Base-by-base conservation (phyloP, 78 protist genomes). In the Dictyostelium purpureum region DNA sequence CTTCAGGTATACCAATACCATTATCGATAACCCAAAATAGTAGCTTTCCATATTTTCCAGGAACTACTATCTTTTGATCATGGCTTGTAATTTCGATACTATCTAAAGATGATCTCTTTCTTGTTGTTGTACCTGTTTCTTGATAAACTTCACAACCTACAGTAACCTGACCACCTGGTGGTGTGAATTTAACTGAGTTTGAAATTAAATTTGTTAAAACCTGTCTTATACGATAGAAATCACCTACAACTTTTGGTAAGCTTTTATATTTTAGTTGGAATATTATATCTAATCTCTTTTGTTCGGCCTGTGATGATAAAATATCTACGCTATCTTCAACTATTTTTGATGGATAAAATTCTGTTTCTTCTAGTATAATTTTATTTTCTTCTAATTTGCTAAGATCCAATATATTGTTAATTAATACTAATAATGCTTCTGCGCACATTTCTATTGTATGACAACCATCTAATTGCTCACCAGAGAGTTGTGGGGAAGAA, bases 1-100 rank as follows among this genome's bases (percentile, higher is more conserved):
- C 88, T 18, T 69, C 88, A 6, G 81, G 77, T 35, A 94, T 94
- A 21, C 96, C 96, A 57, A 94, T 88, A 49, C 96, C 96, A 57
- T 77, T 87, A 69, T 94, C 96, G n/a, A 47, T 40, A 0, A 94
- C 95, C 54, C 90, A 69, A 80, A 80, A 80, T 38, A 66, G 28
- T 49, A 80, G 26, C 56, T 77, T 77, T 56, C 83, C 83, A 56
- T 77, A 77, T 35, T 24, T 77, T 11, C 83, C 83, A 9, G 35
- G 57, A 18, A 71, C 43, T 4, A 26, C 26, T 0, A 31, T 10
- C 21, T 66, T 66, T 37, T 37, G 47, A 38, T 37, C 47, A 59
- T 31, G 37, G 7, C 12, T 26, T 57, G 9, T 14, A 7, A 18
- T 14, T 70, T 70, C 78, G 31, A 28, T 49, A 14, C 14, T 11